Evolutionary conservation across 163 green algal species (phyloP).

Genomic region (Scenedesmus sp.): DNA sequence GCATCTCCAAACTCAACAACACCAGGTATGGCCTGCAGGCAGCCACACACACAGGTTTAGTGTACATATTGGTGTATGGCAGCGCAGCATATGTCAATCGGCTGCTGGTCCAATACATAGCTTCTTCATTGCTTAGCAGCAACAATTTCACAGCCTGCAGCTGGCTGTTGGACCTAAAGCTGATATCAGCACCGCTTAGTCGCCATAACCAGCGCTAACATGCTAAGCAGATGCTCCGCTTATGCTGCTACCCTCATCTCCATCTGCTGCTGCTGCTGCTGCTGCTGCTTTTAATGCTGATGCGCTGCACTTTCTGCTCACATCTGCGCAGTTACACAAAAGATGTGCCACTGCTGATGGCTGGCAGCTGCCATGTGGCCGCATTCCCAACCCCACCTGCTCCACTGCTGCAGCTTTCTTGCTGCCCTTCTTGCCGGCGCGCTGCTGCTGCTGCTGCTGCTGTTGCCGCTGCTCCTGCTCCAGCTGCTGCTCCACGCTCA

Average conservation of each 20-base stretch:
- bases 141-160: not conserved
- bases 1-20: constrained; percentile 56
- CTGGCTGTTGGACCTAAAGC: not conserved
- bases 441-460: constrained; percentile 21
- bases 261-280: not conserved
- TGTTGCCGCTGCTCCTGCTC: constrained; percentile 16
- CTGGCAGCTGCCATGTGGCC: too few species aligned
- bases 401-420: not conserved
- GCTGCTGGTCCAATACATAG: too few species aligned
- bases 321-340: not conserved
- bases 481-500: constrained; percentile 26
- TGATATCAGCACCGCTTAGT: not conserved
- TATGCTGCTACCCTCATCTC: too few species aligned
- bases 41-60: not conserved
- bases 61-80: too few species aligned
- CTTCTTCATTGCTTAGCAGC: not conserved
- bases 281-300: not conserved
- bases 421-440: not conserved
- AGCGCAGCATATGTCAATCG: too few species aligned
- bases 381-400: not conserved
- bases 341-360: not conserved
- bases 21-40: not conserved
- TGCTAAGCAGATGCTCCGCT: not conserved
- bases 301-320: not conserved
- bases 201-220: not conserved